Base-by-base conservation (phyloP, 345 rosid genomes). In the Kandelia obovata region DNA sequence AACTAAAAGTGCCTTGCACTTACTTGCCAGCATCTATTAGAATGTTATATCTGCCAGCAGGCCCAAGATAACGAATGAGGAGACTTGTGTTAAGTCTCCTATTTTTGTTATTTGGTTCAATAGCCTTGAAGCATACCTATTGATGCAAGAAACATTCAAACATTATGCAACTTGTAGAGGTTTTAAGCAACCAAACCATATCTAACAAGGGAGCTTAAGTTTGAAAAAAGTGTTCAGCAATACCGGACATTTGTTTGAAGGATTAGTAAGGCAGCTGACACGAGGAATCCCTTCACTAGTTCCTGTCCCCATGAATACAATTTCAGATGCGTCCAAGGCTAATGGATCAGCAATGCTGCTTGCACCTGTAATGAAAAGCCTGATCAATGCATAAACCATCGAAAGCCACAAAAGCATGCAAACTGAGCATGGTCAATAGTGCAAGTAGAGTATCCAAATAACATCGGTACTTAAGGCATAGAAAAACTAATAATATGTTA, bases 241-340 rank as follows among this genome's bases (percentile, higher is more conserved):
- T 92, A 93, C 98, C 81, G 74, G 83, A 75, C 98, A 91, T 77
- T 78, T 88, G 87, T 91, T 84, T 61, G 73, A 53, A 73, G 94
- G 82, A 85, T 89, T 83, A 43, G 97, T 91, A 39, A 89, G 84
- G 83, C 98, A 93, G 87, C 98, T 91, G 25, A 93, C 85, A 66
- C 97, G 90, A 26, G 97, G 97, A 73, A 93, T 88, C 75, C 97
- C 97, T 87, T 93, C 98, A 70, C 98, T 93, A 25, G 97, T 93
- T 80, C 98, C 97, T 7, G 96, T 89, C 23, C 97, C 97, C 72
- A 91, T 61, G 72, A 93, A 93, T 59, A 93, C 75, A 58, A 93
- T 87, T 83, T 91, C 98, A 19, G 96, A 84, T 61, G 67, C 81
- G 56, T 81, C 81, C 43, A 62, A 25, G 0, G 80, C 69, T 68